Base-by-base conservation (phyloP, 192 early-diverging fungal species). In the Mortierella alpina region DNA sequence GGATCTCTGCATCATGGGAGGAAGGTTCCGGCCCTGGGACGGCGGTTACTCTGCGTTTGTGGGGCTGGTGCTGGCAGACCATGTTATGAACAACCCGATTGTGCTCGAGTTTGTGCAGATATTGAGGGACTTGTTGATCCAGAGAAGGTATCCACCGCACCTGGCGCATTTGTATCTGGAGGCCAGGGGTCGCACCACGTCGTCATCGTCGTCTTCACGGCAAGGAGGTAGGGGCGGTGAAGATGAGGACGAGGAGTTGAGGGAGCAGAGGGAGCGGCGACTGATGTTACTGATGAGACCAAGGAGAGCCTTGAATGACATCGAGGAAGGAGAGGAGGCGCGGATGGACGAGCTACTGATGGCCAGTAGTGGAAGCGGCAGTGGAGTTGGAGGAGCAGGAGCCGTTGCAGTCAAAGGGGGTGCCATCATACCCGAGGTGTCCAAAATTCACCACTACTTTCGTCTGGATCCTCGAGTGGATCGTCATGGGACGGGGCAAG, bases 21-120 rank as follows among this genome's bases (percentile, higher is more conserved):
- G 77, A 17, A 48, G 77, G 17, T 80, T 80, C 22, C 77, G 77
- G 9, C 77, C 77, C 0, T 80, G 77, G 77, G 77, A 80, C 58
- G 77, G 77, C 6, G 77, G 77, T 0, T 80, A 80, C 17, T 80
- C 77, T 7, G 77, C 77, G 14, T 80, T 80, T 64, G 77, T 80
- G 0, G 77, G 77, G 11, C 22, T 80, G 17, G 77, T 80, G 7
- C 60, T 80, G 59, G 77, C 77, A 39, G 77, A 80, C 49, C 77
- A 80, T 80, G 70, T 72, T 0, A 44, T 70, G 39, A 80, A 72
- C n/a, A 66, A 80, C 23, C 77, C 77, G 41, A 72, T 80, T 17
- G 50, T 72, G 47, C 48, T 80, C 17, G 77, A 80, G 60, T 80
- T 80, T 72, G 77, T 80, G 1, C 77, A 80, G 55, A 68, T 80